phyloP scores from a whole-genome alignment of 2,329 filamentous ascomycete species.

The Aspergillus intermedius region DNA sequence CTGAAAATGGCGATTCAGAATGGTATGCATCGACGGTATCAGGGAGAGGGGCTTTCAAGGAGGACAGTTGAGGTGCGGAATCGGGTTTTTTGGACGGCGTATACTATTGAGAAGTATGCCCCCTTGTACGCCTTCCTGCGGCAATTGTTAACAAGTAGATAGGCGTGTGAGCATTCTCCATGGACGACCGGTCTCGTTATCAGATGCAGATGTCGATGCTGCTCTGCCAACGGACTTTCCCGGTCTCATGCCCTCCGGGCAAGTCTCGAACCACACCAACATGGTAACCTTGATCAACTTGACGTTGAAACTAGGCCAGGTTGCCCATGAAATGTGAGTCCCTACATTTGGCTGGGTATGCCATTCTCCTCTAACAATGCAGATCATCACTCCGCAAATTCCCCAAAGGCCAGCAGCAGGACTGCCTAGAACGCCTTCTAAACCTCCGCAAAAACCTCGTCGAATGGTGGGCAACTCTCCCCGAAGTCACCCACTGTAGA shows the following conservation, averaged over 20 bases:
- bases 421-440: conserved; percentile 35
- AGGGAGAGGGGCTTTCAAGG: conserved; percentile 43
- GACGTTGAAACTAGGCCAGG: conserved; percentile 35
- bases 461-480: conserved; percentile 39
- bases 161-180: conserved; percentile 53
- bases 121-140: neutral
- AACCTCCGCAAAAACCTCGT: conserved; percentile 33
- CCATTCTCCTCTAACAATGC: conserved; percentile 2
- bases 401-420: conserved; percentile 33
- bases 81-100: conserved; percentile 53
- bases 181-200: conserved; percentile 50
- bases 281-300: conserved; percentile 44
- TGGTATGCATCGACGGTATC: conserved; percentile 52
- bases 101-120: conserved; percentile 50
- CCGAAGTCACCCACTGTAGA: conserved; percentile 33
- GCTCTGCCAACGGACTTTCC: conserved; percentile 46
- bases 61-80: conserved; percentile 49
- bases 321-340: conserved; percentile 36
- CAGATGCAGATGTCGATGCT: conserved; percentile 48
- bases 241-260: conserved; percentile 36
- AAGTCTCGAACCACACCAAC: conserved; percentile 41
- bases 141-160: conserved; percentile 5
- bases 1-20: conserved; percentile 55
- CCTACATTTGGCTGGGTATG: neutral
- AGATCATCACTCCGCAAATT: conserved; percentile 35